These are phyloP conservation scores for Cenococcum geophilum DNA, from an alignment of 495 filamentous ascomycete genomes.

Conservation along the genomic window DNA sequence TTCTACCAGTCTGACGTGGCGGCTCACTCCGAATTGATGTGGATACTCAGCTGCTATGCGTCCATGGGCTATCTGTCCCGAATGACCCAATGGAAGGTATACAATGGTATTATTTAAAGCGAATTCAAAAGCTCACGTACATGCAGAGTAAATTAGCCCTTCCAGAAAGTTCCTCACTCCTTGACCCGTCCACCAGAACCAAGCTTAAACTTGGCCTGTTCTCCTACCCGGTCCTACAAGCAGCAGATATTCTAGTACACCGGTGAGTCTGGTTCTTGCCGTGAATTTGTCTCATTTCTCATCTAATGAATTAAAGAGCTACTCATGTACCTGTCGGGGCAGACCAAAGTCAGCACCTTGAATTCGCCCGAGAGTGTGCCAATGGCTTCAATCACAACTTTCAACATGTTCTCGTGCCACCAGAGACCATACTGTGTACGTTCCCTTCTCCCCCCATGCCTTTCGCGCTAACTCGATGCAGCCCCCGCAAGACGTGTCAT, in stretches of 20 bases:
- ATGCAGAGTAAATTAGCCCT: constrained; percentile 63
- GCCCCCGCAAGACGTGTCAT: constrained; percentile 77
- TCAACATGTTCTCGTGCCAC: constrained; percentile 55
- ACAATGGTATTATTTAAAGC: no score
- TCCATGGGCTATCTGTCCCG: constrained; percentile 81
- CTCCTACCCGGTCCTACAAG: constrained; percentile 92
- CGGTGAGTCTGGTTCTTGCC: constrained; percentile 43
- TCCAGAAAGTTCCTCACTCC: constrained; percentile 47
- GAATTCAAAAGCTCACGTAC: constrained; percentile 1
- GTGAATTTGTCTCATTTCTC: not conserved
- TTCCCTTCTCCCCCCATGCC: constrained; percentile 7
- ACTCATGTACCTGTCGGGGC: constrained; percentile 96
- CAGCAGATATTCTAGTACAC: constrained; percentile 88
- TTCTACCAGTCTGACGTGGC: constrained; percentile 78
- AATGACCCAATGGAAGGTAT: constrained; percentile 98
- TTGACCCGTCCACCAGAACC: constrained; percentile 48
- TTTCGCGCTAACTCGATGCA: constrained; percentile 30
- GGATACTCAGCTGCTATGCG: constrained; percentile 87
- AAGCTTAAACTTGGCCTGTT: constrained; percentile 84
- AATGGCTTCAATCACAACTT: constrained; percentile 77
- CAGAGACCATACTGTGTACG: constrained; percentile 72
- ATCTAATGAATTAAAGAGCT: constrained; percentile 44
- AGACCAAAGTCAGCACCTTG: constrained; percentile 88
- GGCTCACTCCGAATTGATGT: constrained; percentile 83
- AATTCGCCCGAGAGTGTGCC: constrained; percentile 79